These are phyloP conservation scores for Trichophyton mentagrophytes DNA, from an alignment of 2,329 filamentous ascomycete genomes.

Conservation along the genomic window DNA sequence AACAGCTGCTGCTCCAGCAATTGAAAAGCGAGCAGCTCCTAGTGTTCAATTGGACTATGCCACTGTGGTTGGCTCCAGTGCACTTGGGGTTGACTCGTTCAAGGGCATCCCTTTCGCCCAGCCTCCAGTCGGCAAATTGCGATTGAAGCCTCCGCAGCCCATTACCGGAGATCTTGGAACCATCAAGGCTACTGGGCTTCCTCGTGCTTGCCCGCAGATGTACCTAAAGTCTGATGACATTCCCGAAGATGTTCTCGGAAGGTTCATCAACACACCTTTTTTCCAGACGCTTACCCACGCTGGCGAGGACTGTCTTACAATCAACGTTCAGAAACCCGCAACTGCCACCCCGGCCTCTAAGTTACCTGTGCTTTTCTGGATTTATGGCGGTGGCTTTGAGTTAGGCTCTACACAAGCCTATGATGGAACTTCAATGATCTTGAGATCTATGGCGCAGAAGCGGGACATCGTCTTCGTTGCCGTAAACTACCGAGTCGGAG, in stretches of 20 bases:
- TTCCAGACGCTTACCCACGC: constrained; percentile 44
- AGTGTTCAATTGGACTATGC: constrained; percentile 23
- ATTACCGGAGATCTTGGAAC: constrained; percentile 47
- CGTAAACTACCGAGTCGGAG: constrained; percentile 64
- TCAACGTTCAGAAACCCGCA: constrained; percentile 48
- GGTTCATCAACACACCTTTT: constrained; percentile 43
- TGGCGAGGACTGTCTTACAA: constrained; percentile 52
- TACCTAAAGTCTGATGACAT: constrained; percentile 41
- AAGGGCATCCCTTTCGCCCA: constrained; percentile 64
- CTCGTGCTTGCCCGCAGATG: constrained; percentile 61
- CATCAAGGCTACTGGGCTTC: constrained; percentile 45
- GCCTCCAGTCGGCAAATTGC: constrained; percentile 51
- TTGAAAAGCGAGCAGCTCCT: constrained; percentile 4
- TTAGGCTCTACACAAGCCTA: constrained; percentile 36
- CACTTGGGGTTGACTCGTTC: constrained; percentile 50
- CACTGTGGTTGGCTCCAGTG: constrained; percentile 40
- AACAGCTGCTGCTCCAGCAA: neutral
- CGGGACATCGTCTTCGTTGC: constrained; percentile 63
- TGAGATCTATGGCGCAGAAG: constrained; percentile 32
- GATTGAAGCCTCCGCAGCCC: constrained; percentile 55
- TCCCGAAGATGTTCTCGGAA: constrained; percentile 36
- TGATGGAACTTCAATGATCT: constrained; percentile 24
- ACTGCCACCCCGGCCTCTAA: constrained; percentile 42
- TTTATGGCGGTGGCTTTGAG: constrained; percentile 49
- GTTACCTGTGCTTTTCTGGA: constrained; percentile 58